A percentile compares a stretch with the other conserved stretches of the same genome.
These are phyloP conservation scores for Sporothrix pseudoabietina DNA, from an alignment of 2,329 filamentous ascomycete genomes.

Conservation along the genomic window DNA sequence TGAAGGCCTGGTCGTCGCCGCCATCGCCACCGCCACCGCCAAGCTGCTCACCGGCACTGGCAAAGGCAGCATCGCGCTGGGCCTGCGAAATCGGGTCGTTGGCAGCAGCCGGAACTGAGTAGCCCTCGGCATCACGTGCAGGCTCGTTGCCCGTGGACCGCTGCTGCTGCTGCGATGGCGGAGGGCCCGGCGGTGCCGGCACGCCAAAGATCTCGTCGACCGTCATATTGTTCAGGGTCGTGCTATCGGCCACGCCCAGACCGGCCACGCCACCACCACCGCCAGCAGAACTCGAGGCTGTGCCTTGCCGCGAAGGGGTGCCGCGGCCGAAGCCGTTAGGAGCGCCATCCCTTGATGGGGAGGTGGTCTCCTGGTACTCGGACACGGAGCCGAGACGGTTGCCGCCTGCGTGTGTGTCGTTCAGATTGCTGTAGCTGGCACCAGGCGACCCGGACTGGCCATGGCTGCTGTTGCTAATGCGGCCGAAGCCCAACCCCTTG, in stretches of 20 bases:
- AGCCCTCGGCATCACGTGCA: slow-evolving; percentile 73
- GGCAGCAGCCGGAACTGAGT: slow-evolving; percentile 66
- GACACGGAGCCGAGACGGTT: slow-evolving; percentile 59
- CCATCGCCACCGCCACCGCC: slow-evolving; percentile 53
- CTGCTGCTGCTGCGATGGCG: slow-evolving; percentile 48
- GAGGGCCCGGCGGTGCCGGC: slow-evolving; percentile 55
- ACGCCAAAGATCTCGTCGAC: slow-evolving; percentile 54
- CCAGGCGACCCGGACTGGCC: slow-evolving; percentile 59
- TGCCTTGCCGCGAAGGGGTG: not conserved
- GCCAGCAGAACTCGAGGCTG: not conserved
- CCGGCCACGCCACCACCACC: not conserved
- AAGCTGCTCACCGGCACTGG: slow-evolving; percentile 43
- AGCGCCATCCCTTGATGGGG: slow-evolving; percentile 44
- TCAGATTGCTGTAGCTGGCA: slow-evolving; percentile 61
- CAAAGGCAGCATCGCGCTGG: slow-evolving; percentile 59
- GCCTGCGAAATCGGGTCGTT: slow-evolving; percentile 71
- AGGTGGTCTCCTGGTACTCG: slow-evolving; percentile 53
- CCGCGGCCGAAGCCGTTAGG: slow-evolving; percentile 50
- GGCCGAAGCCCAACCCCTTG: slow-evolving; percentile 60
- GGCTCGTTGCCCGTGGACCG: slow-evolving; percentile 39
- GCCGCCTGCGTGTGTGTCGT: slow-evolving; percentile 47
- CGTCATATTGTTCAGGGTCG: slow-evolving; percentile 49
- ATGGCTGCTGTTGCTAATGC: slow-evolving; percentile 65
- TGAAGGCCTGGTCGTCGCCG: slow-evolving; percentile 64
- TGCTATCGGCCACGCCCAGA: slow-evolving; percentile 35